A percentile compares a stretch with the other conserved stretches of the same genome.
These are phyloP conservation scores for Ogataea sp. DNA, from an alignment of 805 yeast genomes.

Conservation along the genomic window DNA sequence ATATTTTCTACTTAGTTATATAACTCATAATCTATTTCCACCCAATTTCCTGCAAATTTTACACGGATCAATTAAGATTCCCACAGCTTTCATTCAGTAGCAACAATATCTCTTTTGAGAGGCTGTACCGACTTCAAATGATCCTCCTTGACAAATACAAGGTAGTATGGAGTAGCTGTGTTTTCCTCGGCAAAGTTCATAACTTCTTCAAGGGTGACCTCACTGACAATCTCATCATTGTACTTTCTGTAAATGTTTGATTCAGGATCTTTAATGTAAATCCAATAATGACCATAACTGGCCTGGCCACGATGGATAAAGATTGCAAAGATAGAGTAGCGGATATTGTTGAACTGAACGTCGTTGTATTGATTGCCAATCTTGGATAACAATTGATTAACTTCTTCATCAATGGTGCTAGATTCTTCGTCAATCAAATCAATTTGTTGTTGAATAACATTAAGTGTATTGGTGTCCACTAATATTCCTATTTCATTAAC, in stretches of 20 bases:
- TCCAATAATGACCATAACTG: conserved; percentile 95
- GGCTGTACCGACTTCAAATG: conserved; percentile 54
- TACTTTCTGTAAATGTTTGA: conserved; percentile 73
- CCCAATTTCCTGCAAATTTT: not conserved
- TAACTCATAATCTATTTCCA: too few relatives aligned
- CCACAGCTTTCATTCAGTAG: too few relatives aligned
- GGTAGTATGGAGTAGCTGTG: conserved; percentile 89
- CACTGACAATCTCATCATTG: conserved; percentile 92
- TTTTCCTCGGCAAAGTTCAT: conserved; percentile 59
- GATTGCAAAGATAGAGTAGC: conserved; percentile 81
- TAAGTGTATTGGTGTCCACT: conserved; percentile 39
- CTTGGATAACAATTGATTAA: conserved; percentile 35
- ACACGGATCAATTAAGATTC: too few relatives aligned
- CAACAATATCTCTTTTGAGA: conserved; percentile 43
- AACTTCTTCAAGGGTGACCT: conserved; percentile 59
- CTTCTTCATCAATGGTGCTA: conserved; percentile 25
- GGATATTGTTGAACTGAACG: conserved; percentile 43
- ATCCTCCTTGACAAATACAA: conserved; percentile 73
- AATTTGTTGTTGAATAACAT: conserved; percentile 39
- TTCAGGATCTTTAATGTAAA: conserved; percentile 75
- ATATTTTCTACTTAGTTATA: too few relatives aligned
- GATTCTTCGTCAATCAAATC: conserved; percentile 38
- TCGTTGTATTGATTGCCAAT: conserved; percentile 55
- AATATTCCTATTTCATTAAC: conserved; percentile 25
- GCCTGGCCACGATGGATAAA: conserved; percentile 96